A percentile compares a stretch with the other conserved stretches of the same genome.
These are phyloP conservation scores for Graphilbum fragrans DNA, from an alignment of 2,329 filamentous ascomycete genomes.

Conservation along the genomic window DNA sequence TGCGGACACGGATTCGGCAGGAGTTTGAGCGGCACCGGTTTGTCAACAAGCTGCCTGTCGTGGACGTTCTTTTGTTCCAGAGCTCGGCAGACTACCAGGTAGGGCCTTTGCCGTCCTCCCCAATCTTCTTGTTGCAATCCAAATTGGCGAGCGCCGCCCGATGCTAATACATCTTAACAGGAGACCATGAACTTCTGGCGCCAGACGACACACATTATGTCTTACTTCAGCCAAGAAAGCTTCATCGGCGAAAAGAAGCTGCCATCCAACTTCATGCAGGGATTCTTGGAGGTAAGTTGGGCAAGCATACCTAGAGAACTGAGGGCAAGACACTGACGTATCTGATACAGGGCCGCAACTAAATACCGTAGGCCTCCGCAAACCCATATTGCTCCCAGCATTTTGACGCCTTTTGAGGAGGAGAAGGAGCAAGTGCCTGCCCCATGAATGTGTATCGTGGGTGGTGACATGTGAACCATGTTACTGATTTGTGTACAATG, in stretches of 20 bases:
- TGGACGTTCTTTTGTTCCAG: conserved; percentile 84
- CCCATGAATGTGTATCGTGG: too few relatives aligned
- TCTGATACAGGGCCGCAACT: neutral
- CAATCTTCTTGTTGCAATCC: neutral
- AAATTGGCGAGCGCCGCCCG: too few relatives aligned
- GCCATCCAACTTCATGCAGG: conserved; percentile 82
- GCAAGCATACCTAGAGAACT: neutral
- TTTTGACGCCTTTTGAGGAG: neutral
- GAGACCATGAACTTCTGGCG: conserved; percentile 99
- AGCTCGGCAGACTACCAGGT: conserved; percentile 94
- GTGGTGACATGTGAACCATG: too few relatives aligned
- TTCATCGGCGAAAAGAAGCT: conserved; percentile 64
- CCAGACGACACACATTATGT: conserved; percentile 88
- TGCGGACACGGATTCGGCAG: conserved; percentile 89
- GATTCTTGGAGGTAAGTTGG: conserved; percentile 72
- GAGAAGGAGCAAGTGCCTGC: too few relatives aligned
- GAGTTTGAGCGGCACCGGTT: conserved; percentile 95
- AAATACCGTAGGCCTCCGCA: too few relatives aligned
- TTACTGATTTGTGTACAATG: neutral
- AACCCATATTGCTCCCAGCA: too few relatives aligned
- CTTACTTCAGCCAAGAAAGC: conserved; percentile 84
- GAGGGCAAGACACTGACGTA: neutral
- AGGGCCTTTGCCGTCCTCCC: conserved; percentile 4
- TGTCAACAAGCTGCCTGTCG: conserved; percentile 75
- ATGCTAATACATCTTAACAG: conserved; percentile 29